phyloP scores from a whole-genome alignment of 192 early-diverging fungal genomes.

The Backusella tarrabulga region DNA sequence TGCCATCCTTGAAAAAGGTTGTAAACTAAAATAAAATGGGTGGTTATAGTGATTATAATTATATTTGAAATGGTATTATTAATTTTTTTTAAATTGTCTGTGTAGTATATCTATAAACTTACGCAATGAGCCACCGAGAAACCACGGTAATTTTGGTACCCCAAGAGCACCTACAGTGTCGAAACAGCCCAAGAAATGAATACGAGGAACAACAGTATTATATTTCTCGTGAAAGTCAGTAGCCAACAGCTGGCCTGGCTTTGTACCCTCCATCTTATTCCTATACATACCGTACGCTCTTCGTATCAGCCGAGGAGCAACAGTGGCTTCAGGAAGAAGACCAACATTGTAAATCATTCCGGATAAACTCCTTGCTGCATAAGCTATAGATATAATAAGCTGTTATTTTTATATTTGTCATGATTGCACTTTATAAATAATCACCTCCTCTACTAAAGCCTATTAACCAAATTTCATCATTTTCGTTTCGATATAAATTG shows the following conservation, averaged over 20 bases:
- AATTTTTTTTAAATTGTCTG: not conserved
- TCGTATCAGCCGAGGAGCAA: not conserved
- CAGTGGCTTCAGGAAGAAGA: not conserved
- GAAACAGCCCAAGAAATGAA: constrained; percentile 26
- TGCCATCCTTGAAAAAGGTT: constrained; percentile 5
- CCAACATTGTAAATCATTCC: constrained; percentile 31
- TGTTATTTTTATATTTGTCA: not conserved
- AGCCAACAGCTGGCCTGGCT: not conserved
- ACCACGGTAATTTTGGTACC: constrained; percentile 24
- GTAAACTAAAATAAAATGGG: not conserved
- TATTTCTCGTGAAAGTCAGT: constrained; percentile 1
- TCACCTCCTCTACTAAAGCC: constrained; percentile 30
- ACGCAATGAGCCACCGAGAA: constrained; percentile 19
- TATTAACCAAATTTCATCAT: constrained; percentile 22
- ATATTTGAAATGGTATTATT: not conserved
- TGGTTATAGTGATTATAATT: not conserved
- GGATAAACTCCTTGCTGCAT: constrained; percentile 22
- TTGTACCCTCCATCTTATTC: not conserved
- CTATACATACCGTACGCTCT: constrained; percentile 15
- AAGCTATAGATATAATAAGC: not conserved
- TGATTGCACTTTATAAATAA: not conserved
- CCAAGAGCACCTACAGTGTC: constrained; percentile 28
- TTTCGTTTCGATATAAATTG: constrained; percentile 12
- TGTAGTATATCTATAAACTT: not conserved
- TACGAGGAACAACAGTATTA: not conserved